These are phyloP conservation scores for Lecanicillium sp. DNA, from an alignment of 2,329 filamentous ascomycete species.

Conservation along the genomic window DNA sequence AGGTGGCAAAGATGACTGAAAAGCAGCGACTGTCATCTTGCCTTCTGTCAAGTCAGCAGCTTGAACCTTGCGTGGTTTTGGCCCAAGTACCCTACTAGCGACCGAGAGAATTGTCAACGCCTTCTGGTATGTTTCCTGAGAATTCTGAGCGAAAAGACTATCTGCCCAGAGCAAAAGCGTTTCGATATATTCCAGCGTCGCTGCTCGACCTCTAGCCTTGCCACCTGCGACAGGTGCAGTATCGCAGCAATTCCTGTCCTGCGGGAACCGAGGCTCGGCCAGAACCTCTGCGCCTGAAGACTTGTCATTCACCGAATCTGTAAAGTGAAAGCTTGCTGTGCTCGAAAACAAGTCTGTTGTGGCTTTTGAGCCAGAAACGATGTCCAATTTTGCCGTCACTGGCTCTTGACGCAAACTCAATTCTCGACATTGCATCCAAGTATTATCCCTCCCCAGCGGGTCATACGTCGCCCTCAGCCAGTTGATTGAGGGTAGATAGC, in stretches of 20 bases:
- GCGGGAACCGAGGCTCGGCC: not conserved
- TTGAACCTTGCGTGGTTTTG: not conserved
- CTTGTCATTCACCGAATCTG: not conserved
- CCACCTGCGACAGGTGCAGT: conserved; percentile 1
- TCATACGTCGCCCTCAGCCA: conserved; percentile 5
- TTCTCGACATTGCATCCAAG: conserved; percentile 5
- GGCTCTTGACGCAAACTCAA: no score
- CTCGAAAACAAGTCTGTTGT: conserved; percentile 5
- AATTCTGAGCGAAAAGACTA: conserved; percentile 4
- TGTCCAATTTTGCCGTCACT: not conserved
- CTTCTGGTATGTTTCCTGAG: conserved; percentile 3
- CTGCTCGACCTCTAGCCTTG: conserved; percentile 2
- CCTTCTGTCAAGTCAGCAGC: conserved; percentile 3
- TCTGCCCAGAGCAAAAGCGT: conserved; percentile 4
- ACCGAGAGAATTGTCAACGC: conserved; percentile 1
- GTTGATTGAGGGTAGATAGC: conserved; percentile 1
- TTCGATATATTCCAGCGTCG: conserved; percentile 6
- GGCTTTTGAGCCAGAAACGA: not conserved
- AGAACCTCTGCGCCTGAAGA: no score
- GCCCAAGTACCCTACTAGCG: not conserved
- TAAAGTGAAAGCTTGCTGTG: not conserved
- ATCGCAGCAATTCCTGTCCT: conserved; percentile 4
- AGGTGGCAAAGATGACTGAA: not conserved
- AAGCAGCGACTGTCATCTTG: conserved; percentile 3
- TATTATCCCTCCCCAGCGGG: conserved; percentile 5